Base-by-base conservation (phyloP, 2,329 filamentous ascomycete species). In the Emergomyces orientalis region DNA sequence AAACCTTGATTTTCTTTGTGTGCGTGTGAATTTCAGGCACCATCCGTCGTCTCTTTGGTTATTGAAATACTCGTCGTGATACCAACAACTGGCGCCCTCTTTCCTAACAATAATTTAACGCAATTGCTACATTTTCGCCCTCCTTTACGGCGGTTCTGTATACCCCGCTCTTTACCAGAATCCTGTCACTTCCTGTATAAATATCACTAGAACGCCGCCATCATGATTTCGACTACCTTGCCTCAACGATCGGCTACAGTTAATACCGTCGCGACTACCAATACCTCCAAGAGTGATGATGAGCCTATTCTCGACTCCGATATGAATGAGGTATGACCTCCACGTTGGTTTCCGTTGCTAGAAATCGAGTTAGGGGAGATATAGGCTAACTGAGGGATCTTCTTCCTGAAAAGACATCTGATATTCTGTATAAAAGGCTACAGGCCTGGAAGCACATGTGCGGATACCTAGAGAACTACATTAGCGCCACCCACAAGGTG, bases 381-480 rank as follows among this genome's bases (percentile, higher is more conserved):
- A 22, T 22, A 37, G 19, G 19, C n/a, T 56, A 25, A 56, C 54
- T 14, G n/a, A 56, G 22, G 34, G 32, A 17, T 56, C 41, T 37
- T n/a, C 41, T 2, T n/a, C 2, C 17, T 27, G 22, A 14, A 27
- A 63, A 90, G 87, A 89, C 88, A 27, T 86, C 88, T n/a, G 87
- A 84, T 49, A 83, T 97, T 59, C 87, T 99, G 67, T 82, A 88
- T 62, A 91, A 97, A 80, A 86, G 94, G 67, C 82, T 99, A 65
- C 88, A 90, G 71, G 94, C 94, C 56, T 99, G 91, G 91, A 97
- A 97, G 76, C 93, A 97, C 75, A 90, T 92, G 65, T 90, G 91
- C 66, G 90, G 82, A 63, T 93, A 96, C 73, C 82, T 99, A 57
- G 91, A 97, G 77, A 91, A 96, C 60, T 99, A 97, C 75, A 82